A percentile compares a stretch with the other conserved stretches of the same genome.
These are phyloP conservation scores for Pseudocercospora eumusae DNA, from an alignment of 2,329 filamentous ascomycete genomes.

Conservation along the genomic window DNA sequence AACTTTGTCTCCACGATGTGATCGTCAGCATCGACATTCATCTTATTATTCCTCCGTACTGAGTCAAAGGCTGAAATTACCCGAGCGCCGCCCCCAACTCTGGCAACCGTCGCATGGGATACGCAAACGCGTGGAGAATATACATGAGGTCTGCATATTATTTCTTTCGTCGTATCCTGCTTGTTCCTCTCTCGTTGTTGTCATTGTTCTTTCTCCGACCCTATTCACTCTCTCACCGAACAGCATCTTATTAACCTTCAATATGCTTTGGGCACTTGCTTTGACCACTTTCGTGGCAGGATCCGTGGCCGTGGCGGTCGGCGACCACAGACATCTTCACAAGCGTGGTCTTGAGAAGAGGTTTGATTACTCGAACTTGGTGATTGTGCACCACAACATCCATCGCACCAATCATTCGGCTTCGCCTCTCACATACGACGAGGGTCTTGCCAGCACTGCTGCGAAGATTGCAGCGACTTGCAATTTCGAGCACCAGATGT, in stretches of 20 bases:
- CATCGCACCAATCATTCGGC: slow-evolving; percentile 24
- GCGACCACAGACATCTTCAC: slow-evolving; percentile 6
- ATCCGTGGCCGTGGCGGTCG: background rate
- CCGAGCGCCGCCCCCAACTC: slow-evolving; percentile 5
- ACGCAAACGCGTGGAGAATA: background rate
- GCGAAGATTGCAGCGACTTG: slow-evolving; percentile 64
- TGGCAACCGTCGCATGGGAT: background rate
- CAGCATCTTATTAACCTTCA: background rate
- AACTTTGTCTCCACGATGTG: slow-evolving; percentile 4
- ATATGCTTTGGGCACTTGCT: slow-evolving; percentile 6
- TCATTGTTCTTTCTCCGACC: slow-evolving; percentile 1
- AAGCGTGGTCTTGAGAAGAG: slow-evolving; percentile 11
- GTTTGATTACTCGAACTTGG: slow-evolving; percentile 12
- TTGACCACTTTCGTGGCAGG: slow-evolving; percentile 2
- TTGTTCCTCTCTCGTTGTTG: background rate
- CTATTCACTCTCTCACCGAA: slow-evolving; percentile 4
- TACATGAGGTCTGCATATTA: slow-evolving; percentile 7
- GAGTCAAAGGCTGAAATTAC: slow-evolving; percentile 11
- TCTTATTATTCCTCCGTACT: no score
- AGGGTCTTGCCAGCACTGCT: slow-evolving; percentile 64
- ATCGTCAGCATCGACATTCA: slow-evolving; percentile 10
- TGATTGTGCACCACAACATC: slow-evolving; percentile 21
- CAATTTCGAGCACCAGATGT: slow-evolving; percentile 73
- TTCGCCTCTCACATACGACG: slow-evolving; percentile 63
- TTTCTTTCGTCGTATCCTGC: background rate